Conservation (phyloP, 164 flowering plant genomes). For the Warburgia ugandensis region DNA sequence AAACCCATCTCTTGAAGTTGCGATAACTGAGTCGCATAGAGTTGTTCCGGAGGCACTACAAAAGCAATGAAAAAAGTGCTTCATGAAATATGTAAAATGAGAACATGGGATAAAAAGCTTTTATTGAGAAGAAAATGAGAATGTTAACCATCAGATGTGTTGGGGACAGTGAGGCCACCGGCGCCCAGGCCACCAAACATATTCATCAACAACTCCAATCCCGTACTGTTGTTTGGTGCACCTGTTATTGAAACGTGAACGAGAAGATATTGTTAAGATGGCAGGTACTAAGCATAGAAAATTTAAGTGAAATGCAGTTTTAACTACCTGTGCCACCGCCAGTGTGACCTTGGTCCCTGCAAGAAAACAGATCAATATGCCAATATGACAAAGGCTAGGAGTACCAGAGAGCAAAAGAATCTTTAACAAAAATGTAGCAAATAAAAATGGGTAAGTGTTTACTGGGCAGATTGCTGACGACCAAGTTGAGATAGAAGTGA, state of each 20-base stretch:
- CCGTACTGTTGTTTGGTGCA: slow-evolving; percentile 28
- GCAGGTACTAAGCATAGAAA: background rate
- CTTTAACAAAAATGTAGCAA: too few relatives aligned
- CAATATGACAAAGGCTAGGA: background rate
- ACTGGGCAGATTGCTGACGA: slow-evolving; percentile 40
- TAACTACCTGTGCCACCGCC: slow-evolving; percentile 40
- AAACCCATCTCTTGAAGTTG: slow-evolving; percentile 99
- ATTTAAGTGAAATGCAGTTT: background rate
- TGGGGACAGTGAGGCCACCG: slow-evolving; percentile 33
- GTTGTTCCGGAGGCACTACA: slow-evolving; percentile 86
- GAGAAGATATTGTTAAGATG: background rate
- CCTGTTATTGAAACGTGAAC: slow-evolving; percentile 14
- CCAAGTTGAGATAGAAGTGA: slow-evolving; percentile 38
- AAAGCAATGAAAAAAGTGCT: background rate
- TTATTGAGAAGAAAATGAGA: slow-evolving; percentile 2
- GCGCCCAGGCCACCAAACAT: slow-evolving; percentile 60
- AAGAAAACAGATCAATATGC: slow-evolving; percentile 4
- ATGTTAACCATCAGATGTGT: slow-evolving; percentile 30
- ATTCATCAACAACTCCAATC: slow-evolving; percentile 52
- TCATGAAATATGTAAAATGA: background rate
- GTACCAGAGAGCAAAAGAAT: background rate
- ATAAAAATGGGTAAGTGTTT: slow-evolving; percentile 14
- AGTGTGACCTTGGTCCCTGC: slow-evolving; percentile 52
- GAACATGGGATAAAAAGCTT: background rate
- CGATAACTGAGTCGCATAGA: slow-evolving; percentile 78